Conservation (phyloP, 768 basidiomycete species). For the Macrolepiota dolichaula region DNA sequence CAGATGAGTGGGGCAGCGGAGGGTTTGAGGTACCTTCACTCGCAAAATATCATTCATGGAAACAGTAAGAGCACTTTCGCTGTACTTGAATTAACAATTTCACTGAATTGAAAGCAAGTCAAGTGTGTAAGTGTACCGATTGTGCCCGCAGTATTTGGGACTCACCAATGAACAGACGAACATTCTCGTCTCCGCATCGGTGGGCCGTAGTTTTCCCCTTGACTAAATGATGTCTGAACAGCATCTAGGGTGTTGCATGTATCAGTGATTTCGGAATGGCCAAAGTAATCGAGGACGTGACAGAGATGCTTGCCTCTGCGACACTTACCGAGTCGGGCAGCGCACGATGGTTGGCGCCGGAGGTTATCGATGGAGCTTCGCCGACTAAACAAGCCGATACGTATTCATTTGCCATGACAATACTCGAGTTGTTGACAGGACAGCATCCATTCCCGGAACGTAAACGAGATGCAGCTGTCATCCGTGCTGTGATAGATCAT, state of each 20-base stretch:
- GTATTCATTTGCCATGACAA: slow-evolving; percentile 60
- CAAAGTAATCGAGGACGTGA: slow-evolving; percentile 56
- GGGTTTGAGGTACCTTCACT: slow-evolving; percentile 57
- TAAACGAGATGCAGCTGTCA: slow-evolving; percentile 47
- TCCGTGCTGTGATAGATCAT: slow-evolving; percentile 37
- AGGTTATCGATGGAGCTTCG: slow-evolving; percentile 45
- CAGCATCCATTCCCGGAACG: slow-evolving; percentile 49
- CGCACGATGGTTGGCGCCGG: slow-evolving; percentile 61
- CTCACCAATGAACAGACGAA: slow-evolving; percentile 38
- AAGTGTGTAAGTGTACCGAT: slow-evolving; percentile 50
- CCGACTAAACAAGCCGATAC: slow-evolving; percentile 49
- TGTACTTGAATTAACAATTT: neutral
- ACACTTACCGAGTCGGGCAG: slow-evolving; percentile 46
- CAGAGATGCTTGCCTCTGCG: slow-evolving; percentile 42
- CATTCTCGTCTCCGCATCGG: slow-evolving; percentile 50
- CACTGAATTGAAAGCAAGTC: slow-evolving; percentile 28
- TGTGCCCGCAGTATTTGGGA: neutral
- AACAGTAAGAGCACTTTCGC: slow-evolving; percentile 42
- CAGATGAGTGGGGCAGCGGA: slow-evolving; percentile 52
- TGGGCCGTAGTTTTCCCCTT: slow-evolving; percentile 19
- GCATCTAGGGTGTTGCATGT: slow-evolving; percentile 44
- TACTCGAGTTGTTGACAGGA: slow-evolving; percentile 54
- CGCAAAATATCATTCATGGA: slow-evolving; percentile 50
- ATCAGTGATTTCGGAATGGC: slow-evolving; percentile 67
- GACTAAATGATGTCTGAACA: neutral